Evolutionary conservation across 805 yeast species (phyloP), one percentile per base, ranked within the genome.

Genomic region (Metschnikowia borealis): DNA sequence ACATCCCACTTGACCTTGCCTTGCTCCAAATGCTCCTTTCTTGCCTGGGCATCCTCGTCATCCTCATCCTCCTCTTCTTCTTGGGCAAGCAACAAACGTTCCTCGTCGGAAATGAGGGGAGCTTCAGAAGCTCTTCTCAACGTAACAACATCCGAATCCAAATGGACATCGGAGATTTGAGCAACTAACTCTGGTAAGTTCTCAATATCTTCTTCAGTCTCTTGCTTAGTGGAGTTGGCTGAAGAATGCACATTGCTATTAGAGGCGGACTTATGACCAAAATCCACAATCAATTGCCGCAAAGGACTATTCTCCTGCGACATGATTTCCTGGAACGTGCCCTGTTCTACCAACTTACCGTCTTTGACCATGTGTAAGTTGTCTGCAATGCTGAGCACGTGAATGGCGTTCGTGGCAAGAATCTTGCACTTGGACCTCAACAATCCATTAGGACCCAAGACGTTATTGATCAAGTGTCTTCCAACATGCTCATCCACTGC

Each of bases 401-500:
- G 80, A 54, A 92, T 85, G 50, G 87, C 85, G 70, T 91, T 91
- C 8, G 98, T 91, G 14, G 96, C 91, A 63, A 91, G 75, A 33
- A 91, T 73, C 58, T 82, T 84, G 56, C 94, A 81, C 68, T 89
- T 89, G 29, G 87, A 62, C 38, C 81, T 79, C 58, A 91, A 72
- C 56, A 91, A 73, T 53, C 97, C 97, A 32, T 79, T 70, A 14
- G 89, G 82, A 18, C 97, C 95, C 50, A 91, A 74, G 18, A 91
- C 96, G 62, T 87, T 83, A 57, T 83, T 84, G 57, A 87, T 83
- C 60, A 94, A 74, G 62, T 89, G 96, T 56, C 82, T 83, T 11
- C 96, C 92, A 55, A 94, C 99, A 65, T 94, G 99, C 60, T 90
- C 97, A 69, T 94, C 99, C 38, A 94, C 99, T 23, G 99, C 99